These are phyloP conservation scores for Perkinsus olseni DNA, from an alignment of 169 alveolate species.

Conservation along the genomic window DNA sequence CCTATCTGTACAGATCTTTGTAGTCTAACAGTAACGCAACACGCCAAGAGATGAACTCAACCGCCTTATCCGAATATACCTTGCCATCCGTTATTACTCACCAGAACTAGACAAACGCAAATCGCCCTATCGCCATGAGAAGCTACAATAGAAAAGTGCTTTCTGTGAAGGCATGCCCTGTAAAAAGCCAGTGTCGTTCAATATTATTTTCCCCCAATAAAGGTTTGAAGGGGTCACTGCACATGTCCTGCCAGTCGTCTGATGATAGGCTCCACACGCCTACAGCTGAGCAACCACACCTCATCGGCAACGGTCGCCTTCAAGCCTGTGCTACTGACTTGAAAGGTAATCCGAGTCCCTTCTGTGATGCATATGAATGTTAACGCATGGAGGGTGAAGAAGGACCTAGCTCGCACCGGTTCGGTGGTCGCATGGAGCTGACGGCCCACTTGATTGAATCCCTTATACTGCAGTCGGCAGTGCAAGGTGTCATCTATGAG, in stretches of 20 bases:
- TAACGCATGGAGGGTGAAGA: neutral
- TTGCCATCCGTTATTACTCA: too few species aligned
- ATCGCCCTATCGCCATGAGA: too few species aligned
- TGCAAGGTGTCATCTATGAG: neutral
- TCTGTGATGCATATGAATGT: neutral
- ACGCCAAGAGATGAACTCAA: too few species aligned
- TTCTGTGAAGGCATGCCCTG: neutral
- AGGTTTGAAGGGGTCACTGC: neutral
- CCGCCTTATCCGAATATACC: too few species aligned
- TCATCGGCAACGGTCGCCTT: neutral
- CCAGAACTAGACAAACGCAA: too few species aligned
- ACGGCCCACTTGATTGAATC: neutral
- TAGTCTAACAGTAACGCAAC: too few species aligned
- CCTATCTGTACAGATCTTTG: too few species aligned
- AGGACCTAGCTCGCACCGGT: neutral
- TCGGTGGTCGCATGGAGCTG: neutral
- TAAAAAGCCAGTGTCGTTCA: neutral
- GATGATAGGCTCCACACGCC: neutral
- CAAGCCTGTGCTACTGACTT: neutral
- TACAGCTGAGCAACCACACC: neutral
- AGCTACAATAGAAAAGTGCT: neutral
- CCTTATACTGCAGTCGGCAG: neutral
- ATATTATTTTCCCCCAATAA: neutral
- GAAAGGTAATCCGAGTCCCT: neutral
- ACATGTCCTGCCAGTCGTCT: neutral